Evolutionary conservation across 1,139 yeast species (phyloP).

Genomic region (Geotrichum phurueaensis): DNA sequence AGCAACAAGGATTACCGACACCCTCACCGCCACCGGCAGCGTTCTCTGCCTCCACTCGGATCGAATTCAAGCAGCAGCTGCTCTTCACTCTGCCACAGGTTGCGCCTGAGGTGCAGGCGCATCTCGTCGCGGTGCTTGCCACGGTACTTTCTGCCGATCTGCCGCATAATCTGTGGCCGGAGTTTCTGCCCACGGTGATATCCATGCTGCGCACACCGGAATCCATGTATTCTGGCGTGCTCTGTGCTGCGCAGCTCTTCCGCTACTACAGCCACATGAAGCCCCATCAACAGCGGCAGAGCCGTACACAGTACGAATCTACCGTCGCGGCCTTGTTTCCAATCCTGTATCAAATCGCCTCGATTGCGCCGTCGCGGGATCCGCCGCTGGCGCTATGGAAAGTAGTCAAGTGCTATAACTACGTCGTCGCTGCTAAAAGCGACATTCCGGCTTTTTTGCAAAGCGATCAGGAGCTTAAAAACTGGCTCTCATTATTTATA

Average conservation of each 20-base stretch:
- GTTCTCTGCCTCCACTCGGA: background rate
- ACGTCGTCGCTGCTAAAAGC: conserved; percentile 1
- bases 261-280: conserved; percentile 3
- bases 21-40: background rate
- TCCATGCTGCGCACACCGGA: conserved; percentile 15
- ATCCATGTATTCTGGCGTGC: conserved; percentile 13
- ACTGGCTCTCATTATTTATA: conserved; percentile 13
- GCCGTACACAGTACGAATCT: background rate
- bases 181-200: conserved; percentile 9
- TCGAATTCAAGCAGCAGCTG: conserved; percentile 13
- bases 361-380: conserved; percentile 10
- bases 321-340: conserved; percentile 12
- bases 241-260: conserved; percentile 9
- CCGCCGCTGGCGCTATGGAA: conserved; percentile 14
- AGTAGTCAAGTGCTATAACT: conserved; percentile 15
- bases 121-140: conserved; percentile 12
- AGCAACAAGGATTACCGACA: background rate
- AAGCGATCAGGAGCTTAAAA: conserved; percentile 12
- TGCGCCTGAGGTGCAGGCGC: conserved; percentile 13
- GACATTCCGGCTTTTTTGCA: conserved; percentile 13
- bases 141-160: conserved; percentile 6
- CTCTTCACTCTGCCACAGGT: conserved; percentile 13
- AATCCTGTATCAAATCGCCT: conserved; percentile 10
- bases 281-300: background rate
- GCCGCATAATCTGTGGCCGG: conserved; percentile 13